Percentiles rank a stretch among this genome's conserved stretches.
phyloP scores from a whole-genome alignment of 2,329 filamentous ascomycete genomes.

The Trichoderma sp. region DNA sequence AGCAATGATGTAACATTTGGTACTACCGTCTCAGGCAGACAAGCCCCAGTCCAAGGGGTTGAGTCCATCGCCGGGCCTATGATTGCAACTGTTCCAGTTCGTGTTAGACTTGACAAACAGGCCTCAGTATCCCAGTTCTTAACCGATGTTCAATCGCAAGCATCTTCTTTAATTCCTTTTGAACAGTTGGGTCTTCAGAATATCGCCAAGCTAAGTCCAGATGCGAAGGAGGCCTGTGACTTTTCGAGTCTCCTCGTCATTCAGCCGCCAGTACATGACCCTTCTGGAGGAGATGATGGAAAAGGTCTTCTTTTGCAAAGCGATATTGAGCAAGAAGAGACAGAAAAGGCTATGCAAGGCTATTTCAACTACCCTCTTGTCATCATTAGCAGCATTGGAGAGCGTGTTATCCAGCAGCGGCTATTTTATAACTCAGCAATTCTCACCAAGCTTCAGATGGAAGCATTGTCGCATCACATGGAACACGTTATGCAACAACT shows the following conservation, averaged over 20 bases:
- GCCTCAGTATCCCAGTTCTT: conserved; percentile 1
- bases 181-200: conserved; percentile 27
- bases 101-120: neutral
- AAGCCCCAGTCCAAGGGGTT: conserved; percentile 23
- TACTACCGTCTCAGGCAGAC: conserved; percentile 23
- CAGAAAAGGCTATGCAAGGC: neutral
- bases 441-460: neutral
- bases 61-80: conserved; percentile 22
- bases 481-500: conserved; percentile 11
- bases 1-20: conserved; percentile 26
- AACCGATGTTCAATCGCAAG: conserved; percentile 18
- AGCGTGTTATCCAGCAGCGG: neutral
- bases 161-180: conserved; percentile 19
- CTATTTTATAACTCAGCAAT: conserved; percentile 4
- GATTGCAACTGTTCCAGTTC: conserved; percentile 17
- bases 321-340: neutral
- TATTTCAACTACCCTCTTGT: conserved; percentile 17
- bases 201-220: conserved; percentile 22
- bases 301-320: neutral
- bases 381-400: neutral
- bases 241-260: conserved; percentile 25
- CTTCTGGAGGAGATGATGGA: neutral
- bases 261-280: conserved; percentile 2
- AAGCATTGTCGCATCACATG: neutral
- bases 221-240: conserved; percentile 21